Conservation (phyloP, 768 basidiomycete genomes). For the Lentinula raphanica region DNA sequence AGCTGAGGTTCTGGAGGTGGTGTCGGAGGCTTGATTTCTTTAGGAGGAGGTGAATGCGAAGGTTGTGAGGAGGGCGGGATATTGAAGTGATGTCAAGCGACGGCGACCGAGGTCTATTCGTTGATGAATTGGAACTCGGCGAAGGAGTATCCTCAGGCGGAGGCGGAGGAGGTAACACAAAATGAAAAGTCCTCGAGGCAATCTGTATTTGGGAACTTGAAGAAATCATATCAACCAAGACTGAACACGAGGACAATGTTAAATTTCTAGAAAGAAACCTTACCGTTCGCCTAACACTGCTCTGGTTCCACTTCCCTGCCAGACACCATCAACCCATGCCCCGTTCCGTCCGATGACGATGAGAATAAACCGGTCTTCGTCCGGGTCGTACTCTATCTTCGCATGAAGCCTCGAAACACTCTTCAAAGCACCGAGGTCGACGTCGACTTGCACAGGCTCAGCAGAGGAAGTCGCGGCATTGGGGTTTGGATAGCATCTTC, state of each 20-base stretch:
- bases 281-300: slow-evolving; percentile 85
- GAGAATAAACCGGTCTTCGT: slow-evolving; percentile 82
- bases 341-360: slow-evolving; percentile 95
- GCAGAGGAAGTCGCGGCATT: slow-evolving; percentile 45
- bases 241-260: slow-evolving; percentile 7
- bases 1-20: slow-evolving; percentile 43
- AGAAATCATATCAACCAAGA: slow-evolving; percentile 12
- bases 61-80: slow-evolving; percentile 81
- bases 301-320: slow-evolving; percentile 82
- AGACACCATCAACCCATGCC: slow-evolving; percentile 97
- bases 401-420: slow-evolving; percentile 97
- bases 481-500: slow-evolving; percentile 64
- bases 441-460: slow-evolving; percentile 62
- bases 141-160: slow-evolving; percentile 77
- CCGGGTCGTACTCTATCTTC: slow-evolving; percentile 89
- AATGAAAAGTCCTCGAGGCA: slow-evolving; percentile 94
- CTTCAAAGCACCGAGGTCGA: slow-evolving; percentile 94
- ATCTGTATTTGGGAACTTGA: slow-evolving; percentile 94
- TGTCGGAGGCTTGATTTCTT: slow-evolving; percentile 17
- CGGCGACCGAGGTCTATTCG: slow-evolving; percentile 65
- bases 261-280: slow-evolving; percentile 12
- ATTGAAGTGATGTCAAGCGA: slow-evolving; percentile 80
- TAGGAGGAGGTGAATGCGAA: slow-evolving; percentile 65
- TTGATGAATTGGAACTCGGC: slow-evolving; percentile 70
- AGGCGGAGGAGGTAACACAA: slow-evolving; percentile 87